Base-by-base conservation (phyloP, 768 basidiomycete genomes). In the Lactarius evosmus region DNA sequence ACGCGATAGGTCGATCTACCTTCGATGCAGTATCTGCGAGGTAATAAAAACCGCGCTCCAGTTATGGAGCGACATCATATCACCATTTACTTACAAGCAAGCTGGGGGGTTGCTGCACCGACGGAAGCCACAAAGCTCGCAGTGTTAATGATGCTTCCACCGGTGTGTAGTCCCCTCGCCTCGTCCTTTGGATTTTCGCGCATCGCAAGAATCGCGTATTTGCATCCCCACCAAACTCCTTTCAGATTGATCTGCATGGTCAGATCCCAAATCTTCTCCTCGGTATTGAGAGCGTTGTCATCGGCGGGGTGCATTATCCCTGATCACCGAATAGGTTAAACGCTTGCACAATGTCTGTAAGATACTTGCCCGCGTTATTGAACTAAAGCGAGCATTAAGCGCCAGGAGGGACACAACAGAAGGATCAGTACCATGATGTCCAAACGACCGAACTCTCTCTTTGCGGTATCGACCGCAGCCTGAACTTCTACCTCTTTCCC, bases 141-240 rank as follows among this genome's bases (percentile, higher is more conserved):
- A 11, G 93, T 95, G 77, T 98, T 98, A 78, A 98, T 98, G 78
- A 99, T 95, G 70, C 91, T 93, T 62, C 92, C 92, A 51, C 92
- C 92, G 12, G 79, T 77, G 70, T 83, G 87, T 14, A 98, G 83
- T 4, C 91, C 90, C 75, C 88, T 93, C 65, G 83, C 77, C 64
- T 83, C 82, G 62, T 98, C 95, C 52, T 84, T 84, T 12, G 92
- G 84, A 76, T 99, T 99, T 66, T 92, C 76, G 65, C 93, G 87
- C 96, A 99, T 99, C 40, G 97, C 97, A 57, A 88, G 79, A 72
- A 99, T 95, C 6, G 96, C 97, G 72, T 98, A 88, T 77, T 98
- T 98, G 82, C 91, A 95, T 34, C 97, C 97, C 88, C 89, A 99
- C 97, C 96, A 98, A 64, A 98, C 97, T 57, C 97, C 97, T 77